A percentile compares a stretch with the other conserved stretches of the same genome.
These are phyloP conservation scores for Pyricularia sp. DNA, from an alignment of 2,329 filamentous ascomycete species.

Conservation along the genomic window DNA sequence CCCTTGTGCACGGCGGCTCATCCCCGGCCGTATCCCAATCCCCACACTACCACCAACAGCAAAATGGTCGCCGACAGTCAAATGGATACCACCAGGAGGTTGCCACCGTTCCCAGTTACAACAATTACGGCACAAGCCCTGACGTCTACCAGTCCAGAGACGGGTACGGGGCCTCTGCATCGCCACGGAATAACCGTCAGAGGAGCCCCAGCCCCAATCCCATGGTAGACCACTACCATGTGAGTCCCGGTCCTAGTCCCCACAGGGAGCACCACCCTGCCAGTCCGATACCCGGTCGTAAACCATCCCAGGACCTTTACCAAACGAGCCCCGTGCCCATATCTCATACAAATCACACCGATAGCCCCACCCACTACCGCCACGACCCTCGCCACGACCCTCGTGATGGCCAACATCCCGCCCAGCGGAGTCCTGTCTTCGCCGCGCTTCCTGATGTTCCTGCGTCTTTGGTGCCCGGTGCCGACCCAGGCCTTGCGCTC, in stretches of 20 bases:
- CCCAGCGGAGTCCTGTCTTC: slow-evolving; percentile 18
- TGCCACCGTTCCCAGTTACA: slow-evolving; percentile 9
- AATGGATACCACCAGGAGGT: slow-evolving; percentile 17
- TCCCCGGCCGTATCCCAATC: slow-evolving; percentile 6
- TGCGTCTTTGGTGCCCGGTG: slow-evolving; percentile 49
- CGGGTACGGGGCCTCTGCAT: not conserved
- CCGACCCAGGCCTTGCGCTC: slow-evolving; percentile 45
- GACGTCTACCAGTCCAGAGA: slow-evolving; percentile 1
- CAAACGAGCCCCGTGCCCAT: slow-evolving; percentile 4
- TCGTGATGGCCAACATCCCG: slow-evolving; percentile 20
- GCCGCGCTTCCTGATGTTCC: slow-evolving; percentile 41
- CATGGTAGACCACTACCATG: slow-evolving; percentile 1
- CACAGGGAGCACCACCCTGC: slow-evolving; percentile 1
- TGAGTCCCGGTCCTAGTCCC: not conserved
- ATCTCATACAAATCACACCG: not conserved
- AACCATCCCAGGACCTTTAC: not conserved
- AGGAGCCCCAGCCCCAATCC: slow-evolving; percentile 4
- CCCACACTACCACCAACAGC: slow-evolving; percentile 10
- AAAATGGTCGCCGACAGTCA: slow-evolving; percentile 18
- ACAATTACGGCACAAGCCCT: not conserved
- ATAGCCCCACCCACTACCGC: slow-evolving; percentile 11
- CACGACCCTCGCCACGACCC: slow-evolving; percentile 28
- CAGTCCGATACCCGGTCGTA: not conserved
- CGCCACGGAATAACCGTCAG: slow-evolving; percentile 1
- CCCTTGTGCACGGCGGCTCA: slow-evolving; percentile 15